A percentile compares a stretch with the other conserved stretches of the same genome.
phyloP scores from a whole-genome alignment of 176 grass and related monocot genomes.

The Pharus latifolius region DNA sequence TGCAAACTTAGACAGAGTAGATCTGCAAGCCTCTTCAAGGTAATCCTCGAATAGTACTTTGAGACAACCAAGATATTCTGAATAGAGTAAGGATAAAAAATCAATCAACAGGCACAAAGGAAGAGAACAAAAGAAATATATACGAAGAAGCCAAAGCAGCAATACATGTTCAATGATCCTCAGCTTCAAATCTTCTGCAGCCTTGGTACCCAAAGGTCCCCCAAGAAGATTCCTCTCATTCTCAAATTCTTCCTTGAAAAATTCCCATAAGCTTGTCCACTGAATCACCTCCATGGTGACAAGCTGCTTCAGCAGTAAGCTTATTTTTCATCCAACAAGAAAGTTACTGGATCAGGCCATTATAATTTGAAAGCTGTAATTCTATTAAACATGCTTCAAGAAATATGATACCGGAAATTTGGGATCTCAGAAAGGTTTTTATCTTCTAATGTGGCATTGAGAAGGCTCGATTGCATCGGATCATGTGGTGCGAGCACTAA shows the following conservation, averaged over 20 bases:
- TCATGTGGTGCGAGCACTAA: slow-evolving; percentile 74
- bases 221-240: slow-evolving; percentile 81
- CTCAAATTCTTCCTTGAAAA: slow-evolving; percentile 59
- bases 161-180: slow-evolving; percentile 89
- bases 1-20: slow-evolving; percentile 78
- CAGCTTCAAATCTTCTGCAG: slow-evolving; percentile 75
- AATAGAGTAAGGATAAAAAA: not conserved
- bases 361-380: not conserved
- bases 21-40: slow-evolving; percentile 68
- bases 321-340: not conserved
- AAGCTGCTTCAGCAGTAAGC: slow-evolving; percentile 72
- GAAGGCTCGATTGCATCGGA: slow-evolving; percentile 93
- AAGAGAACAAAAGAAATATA: not conserved
- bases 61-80: slow-evolving; percentile 99
- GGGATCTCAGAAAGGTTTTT: slow-evolving; percentile 91
- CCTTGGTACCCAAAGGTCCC: slow-evolving; percentile 66
- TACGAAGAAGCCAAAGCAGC: not conserved
- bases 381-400: not conserved
- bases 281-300: slow-evolving; percentile 98
- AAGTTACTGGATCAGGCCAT: not conserved
- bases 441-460: slow-evolving; percentile 82
- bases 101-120: not conserved
- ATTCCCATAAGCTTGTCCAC: slow-evolving; percentile 80
- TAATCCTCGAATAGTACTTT: slow-evolving; percentile 95
- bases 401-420: slow-evolving; percentile 55